These are phyloP conservation scores for Kwoniella dendrophila DNA, from an alignment of 768 basidiomycete species.

Conservation along the genomic window DNA sequence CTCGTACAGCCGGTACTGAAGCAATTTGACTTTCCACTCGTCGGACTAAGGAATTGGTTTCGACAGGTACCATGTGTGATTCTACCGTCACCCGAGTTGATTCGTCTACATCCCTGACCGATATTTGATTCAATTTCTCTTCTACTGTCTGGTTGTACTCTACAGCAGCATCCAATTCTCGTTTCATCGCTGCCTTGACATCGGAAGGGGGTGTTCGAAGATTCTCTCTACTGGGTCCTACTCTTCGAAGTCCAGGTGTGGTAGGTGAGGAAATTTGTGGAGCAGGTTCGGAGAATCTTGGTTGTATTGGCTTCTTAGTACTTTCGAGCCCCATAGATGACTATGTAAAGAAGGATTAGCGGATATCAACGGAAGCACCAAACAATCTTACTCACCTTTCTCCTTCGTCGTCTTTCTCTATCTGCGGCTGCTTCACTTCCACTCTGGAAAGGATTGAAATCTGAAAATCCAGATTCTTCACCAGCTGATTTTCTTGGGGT, in stretches of 20 bases:
- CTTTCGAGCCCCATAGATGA: conserved; percentile 33
- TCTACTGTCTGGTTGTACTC: conserved; percentile 40
- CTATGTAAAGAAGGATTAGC: too few relatives aligned
- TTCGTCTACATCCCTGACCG: conserved; percentile 16
- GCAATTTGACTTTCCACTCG: conserved; percentile 22
- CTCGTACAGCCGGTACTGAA: conserved; percentile 12
- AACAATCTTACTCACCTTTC: conserved; percentile 33
- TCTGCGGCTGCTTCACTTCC: conserved; percentile 48
- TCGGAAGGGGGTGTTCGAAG: conserved; percentile 41
- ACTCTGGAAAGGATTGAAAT: conserved; percentile 55
- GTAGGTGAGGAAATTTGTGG: conserved; percentile 19
- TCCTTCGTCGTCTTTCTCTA: conserved; percentile 38
- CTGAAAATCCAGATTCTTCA: conserved; percentile 52
- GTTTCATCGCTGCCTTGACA: conserved; percentile 27
- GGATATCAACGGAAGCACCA: not conserved
- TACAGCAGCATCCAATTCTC: conserved; percentile 32
- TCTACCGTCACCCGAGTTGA: conserved; percentile 20
- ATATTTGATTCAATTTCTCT: conserved; percentile 36
- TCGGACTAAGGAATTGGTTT: conserved; percentile 24
- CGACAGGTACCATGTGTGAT: conserved; percentile 13
- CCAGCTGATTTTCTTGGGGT: conserved; percentile 34
- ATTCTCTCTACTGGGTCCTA: conserved; percentile 41
- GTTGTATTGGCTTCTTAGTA: conserved; percentile 19
- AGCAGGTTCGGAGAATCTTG: conserved; percentile 40
- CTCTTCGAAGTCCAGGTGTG: conserved; percentile 21